These are phyloP conservation scores for Choiromyces venosus DNA, from an alignment of 495 filamentous ascomycete species.

Conservation along the genomic window DNA sequence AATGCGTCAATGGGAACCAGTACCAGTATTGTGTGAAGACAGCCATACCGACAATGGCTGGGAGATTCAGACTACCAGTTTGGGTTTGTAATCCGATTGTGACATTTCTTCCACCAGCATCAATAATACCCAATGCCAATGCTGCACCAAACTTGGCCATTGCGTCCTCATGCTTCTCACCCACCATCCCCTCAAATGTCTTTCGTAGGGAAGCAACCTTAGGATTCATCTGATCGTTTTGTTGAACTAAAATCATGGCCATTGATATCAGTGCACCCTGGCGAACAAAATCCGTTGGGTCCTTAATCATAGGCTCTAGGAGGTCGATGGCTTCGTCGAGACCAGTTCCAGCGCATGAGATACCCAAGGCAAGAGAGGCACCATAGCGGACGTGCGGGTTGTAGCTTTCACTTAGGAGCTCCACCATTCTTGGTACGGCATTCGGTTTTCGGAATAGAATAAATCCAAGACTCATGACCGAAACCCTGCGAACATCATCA, in stretches of 20 bases:
- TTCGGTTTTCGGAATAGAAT: slow-evolving; percentile 97
- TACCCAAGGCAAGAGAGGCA: slow-evolving; percentile 96
- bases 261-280: slow-evolving; percentile 94
- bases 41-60: slow-evolving; percentile 92
- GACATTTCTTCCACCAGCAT: slow-evolving; percentile 96
- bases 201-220: slow-evolving; percentile 78
- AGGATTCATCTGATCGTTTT: slow-evolving; percentile 93
- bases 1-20: slow-evolving; percentile 99
- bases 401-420: slow-evolving; percentile 94
- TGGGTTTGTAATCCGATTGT: slow-evolving; percentile 96
- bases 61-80: slow-evolving; percentile 96
- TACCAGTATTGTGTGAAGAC: slow-evolving; percentile 99
- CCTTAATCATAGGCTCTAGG: slow-evolving; percentile 98
- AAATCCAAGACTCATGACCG: slow-evolving; percentile 98
- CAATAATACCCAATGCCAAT: slow-evolving; percentile 91
- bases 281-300: slow-evolving; percentile 95
- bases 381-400: slow-evolving; percentile 98
- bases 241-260: slow-evolving; percentile 96
- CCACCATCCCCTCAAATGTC: slow-evolving; percentile 80
- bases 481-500: slow-evolving; percentile 91
- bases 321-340: slow-evolving; percentile 95
- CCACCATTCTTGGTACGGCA: slow-evolving; percentile 98
- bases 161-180: slow-evolving; percentile 95
- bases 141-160: slow-evolving; percentile 99
- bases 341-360: slow-evolving; percentile 94